phyloP scores from a whole-genome alignment of 2,329 filamentous ascomycete genomes.

The Fusarium sp. region DNA sequence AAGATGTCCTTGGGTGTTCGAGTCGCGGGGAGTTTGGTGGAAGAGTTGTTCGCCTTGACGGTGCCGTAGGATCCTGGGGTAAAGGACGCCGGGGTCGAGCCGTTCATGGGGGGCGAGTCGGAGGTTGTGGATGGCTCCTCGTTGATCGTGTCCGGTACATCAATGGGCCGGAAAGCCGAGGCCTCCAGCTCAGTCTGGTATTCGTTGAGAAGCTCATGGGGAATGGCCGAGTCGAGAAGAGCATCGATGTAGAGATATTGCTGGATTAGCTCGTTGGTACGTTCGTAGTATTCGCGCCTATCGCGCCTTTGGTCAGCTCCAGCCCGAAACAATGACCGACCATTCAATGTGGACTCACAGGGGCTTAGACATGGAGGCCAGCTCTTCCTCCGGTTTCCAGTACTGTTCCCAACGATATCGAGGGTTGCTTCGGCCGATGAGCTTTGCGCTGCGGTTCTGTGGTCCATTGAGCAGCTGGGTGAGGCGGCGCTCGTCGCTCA shows the following conservation, averaged over 20 bases:
- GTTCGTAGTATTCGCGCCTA: constrained; percentile 86
- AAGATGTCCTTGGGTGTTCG: constrained; percentile 90
- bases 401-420: constrained; percentile 89
- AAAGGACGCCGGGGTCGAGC: constrained; percentile 29
- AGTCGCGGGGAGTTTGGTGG: constrained; percentile 67
- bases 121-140: constrained; percentile 67
- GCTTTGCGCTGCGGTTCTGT: constrained; percentile 82
- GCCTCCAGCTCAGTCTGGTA: constrained; percentile 74
- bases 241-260: constrained; percentile 95
- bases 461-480: constrained; percentile 72
- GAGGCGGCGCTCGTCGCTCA: constrained; percentile 68
- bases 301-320: constrained; percentile 6
- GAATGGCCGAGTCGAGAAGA: constrained; percentile 90
- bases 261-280: constrained; percentile 88
- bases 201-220: constrained; percentile 90
- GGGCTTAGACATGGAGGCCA: constrained; percentile 77
- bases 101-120: constrained; percentile 46
- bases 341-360: constrained; percentile 59
- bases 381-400: constrained; percentile 82
- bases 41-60: constrained; percentile 46
- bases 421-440: constrained; percentile 91
- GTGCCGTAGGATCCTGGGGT: constrained; percentile 47
- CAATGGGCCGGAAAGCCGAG: constrained; percentile 64
- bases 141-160: constrained; percentile 79
- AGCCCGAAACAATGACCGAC: background rate